Evolutionary conservation across 169 alveolate species (phyloP).

Genomic region (Eimeria brunetti): DNA sequence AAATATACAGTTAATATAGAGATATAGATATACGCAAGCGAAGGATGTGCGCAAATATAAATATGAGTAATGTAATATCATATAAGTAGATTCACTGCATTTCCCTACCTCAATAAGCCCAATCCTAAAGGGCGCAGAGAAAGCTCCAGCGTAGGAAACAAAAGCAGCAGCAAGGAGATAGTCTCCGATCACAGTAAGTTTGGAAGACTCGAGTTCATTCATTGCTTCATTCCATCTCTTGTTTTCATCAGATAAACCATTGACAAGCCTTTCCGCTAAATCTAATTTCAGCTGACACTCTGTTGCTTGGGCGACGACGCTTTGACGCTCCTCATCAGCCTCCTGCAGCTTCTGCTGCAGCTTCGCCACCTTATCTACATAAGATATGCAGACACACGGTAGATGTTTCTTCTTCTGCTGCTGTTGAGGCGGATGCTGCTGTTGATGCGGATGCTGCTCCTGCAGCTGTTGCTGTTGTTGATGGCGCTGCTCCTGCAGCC

Average conservation of each 20-base stretch:
- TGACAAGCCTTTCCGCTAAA: constrained; percentile 96
- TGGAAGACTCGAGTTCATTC: constrained; percentile 90
- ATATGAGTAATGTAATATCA: no score
- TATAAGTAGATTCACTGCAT: no score
- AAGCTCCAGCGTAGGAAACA: constrained; percentile 97
- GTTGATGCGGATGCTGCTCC: background rate
- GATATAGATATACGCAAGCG: no score
- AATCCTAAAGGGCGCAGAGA: constrained; percentile 93
- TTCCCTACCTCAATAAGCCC: constrained; percentile 89
- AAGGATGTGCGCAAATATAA: background rate
- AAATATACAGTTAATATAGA: no score
- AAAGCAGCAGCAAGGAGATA: constrained; percentile 96
- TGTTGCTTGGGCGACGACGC: constrained; percentile 93
- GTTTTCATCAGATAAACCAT: constrained; percentile 97
- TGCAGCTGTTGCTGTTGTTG: background rate
- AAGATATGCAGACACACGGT: background rate
- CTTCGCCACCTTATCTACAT: constrained; percentile 87
- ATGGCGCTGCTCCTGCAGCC: background rate
- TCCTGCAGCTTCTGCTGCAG: constrained; percentile 92
- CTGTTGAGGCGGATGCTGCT: no score
- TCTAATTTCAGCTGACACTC: constrained; percentile 93
- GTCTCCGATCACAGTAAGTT: constrained; percentile 95
- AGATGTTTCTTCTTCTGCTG: no score
- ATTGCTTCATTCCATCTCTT: constrained; percentile 97
- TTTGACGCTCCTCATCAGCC: constrained; percentile 92